Base-by-base conservation (phyloP, 140 eudicot species). In the Stevia rebaudiana region DNA sequence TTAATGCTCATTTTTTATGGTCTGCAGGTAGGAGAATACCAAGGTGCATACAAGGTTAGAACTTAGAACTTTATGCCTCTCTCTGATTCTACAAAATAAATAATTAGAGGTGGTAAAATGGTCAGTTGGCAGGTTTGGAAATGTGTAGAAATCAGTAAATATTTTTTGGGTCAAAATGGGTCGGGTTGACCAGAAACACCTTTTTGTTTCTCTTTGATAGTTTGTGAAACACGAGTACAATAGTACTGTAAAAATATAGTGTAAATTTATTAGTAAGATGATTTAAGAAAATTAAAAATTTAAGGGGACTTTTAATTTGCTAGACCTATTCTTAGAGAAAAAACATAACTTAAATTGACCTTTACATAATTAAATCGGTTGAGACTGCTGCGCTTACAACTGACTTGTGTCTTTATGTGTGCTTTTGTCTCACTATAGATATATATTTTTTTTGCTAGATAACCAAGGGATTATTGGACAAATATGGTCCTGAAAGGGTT, bases 1-100 rank as follows among this genome's bases (percentile, higher is more conserved):
- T 24, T 31, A 22, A 21, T 73, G 52, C 37, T 72, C 46, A 68
- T 54, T 4, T 57, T 11, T 12, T 67, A 37, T 57, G 63, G 23
- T 28, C 23, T 59, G 46, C 80, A 89, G 97, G 97, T 90, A 44
- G 97, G 97, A 68, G 95, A 90, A 69, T 90, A 90, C 77, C 97
- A 90, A 68, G 97, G 97, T 64, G 97, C 97, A 74, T 86, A 90
- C 80, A 90, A 90, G 97, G 95, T 90, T 74, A 78, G 83, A 62
- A 50, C n/a, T n/a, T n/a, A n/a, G n/a, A n/a, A n/a, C n/a, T 47
- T 28, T 16, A 71, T 60, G 41, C 31, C 17, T 40, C 9, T 41
- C 19, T 61, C 11, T 1, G 19, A 1, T 37, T 46, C 24, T 13
- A 17, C 17, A n/a, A 23, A 62, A n/a, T 17, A 24, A 17, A 51